A percentile compares a stretch with the other conserved stretches of the same genome.
Conservation (phyloP, 805 yeast genomes). For the Myxozyma mucilagina region DNA sequence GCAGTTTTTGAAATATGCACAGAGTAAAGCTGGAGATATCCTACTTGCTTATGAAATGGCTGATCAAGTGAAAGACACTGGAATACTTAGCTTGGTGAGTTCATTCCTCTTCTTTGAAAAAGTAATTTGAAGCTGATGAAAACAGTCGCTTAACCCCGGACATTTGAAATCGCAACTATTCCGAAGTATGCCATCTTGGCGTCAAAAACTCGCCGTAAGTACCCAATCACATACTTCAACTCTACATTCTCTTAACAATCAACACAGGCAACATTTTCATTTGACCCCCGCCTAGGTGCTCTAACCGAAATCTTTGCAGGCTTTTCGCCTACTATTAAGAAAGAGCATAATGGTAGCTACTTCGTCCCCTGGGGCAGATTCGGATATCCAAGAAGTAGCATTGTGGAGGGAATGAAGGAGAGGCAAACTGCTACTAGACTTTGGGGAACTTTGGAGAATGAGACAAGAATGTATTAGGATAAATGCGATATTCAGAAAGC, state of each 20-base stretch:
- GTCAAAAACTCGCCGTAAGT: slow-evolving; percentile 17
- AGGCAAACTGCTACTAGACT: slow-evolving; percentile 23
- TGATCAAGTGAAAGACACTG: slow-evolving; percentile 10
- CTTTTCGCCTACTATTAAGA: slow-evolving; percentile 43
- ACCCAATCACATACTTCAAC: not conserved
- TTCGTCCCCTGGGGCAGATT: slow-evolving; percentile 48
- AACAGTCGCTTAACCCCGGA: slow-evolving; percentile 28
- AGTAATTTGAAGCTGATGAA: not conserved
- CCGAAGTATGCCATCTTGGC: slow-evolving; percentile 20
- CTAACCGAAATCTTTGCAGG: slow-evolving; percentile 49
- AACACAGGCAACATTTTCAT: slow-evolving; percentile 18
- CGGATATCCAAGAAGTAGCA: slow-evolving; percentile 35
- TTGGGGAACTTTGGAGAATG: slow-evolving; percentile 24
- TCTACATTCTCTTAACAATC: not conserved
- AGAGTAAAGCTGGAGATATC: slow-evolving; percentile 46
- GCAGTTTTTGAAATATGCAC: slow-evolving; percentile 41
- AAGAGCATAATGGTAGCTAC: slow-evolving; percentile 42
- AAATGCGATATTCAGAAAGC: not conserved
- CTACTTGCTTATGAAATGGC: slow-evolving; percentile 21
- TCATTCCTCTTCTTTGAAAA: too few relatives aligned
- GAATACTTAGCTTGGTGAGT: slow-evolving; percentile 27
- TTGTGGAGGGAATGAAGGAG: slow-evolving; percentile 18
- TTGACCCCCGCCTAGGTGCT: slow-evolving; percentile 45
- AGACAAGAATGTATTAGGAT: slow-evolving; percentile 20
- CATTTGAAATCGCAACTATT: slow-evolving; percentile 23